phyloP scores from a whole-genome alignment of 148 eudicot species.

The Polygonum maritimum region DNA sequence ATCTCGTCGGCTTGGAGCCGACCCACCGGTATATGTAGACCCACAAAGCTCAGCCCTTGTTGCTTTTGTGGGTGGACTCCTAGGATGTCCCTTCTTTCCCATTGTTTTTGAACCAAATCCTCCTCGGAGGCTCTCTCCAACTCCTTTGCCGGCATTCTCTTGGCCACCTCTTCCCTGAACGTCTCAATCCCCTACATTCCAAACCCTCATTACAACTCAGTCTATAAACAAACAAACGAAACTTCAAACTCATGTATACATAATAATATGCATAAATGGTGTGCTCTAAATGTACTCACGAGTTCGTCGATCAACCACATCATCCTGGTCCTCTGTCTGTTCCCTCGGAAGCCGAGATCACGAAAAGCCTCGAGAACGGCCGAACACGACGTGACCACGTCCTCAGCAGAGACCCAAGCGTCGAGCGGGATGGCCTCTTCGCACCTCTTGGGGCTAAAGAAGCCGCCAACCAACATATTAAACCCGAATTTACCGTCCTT shows the following conservation, averaged over 20 bases:
- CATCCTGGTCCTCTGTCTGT: constrained; percentile 88
- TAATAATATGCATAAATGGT: not conserved
- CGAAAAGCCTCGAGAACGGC: constrained; percentile 88
- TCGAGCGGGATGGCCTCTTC: constrained; percentile 92
- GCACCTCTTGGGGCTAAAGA: constrained; percentile 87
- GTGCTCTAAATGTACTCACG: constrained; percentile 30
- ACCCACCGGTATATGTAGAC: constrained; percentile 87
- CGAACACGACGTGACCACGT: constrained; percentile 52
- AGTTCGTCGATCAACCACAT: constrained; percentile 99
- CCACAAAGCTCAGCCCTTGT: constrained; percentile 76
- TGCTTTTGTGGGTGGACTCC: constrained; percentile 95
- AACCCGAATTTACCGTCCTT: constrained; percentile 78
- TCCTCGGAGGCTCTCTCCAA: constrained; percentile 71
- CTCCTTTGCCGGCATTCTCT: constrained; percentile 70
- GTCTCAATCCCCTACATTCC: constrained; percentile 70
- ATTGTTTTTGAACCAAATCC: constrained; percentile 50
- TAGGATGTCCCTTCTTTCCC: constrained; percentile 84
- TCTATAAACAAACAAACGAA: not conserved
- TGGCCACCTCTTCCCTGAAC: constrained; percentile 78
- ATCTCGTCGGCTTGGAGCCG: constrained; percentile 89
- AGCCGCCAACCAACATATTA: constrained; percentile 86
- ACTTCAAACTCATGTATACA: too few relatives aligned
- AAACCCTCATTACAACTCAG: not conserved
- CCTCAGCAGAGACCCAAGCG: constrained; percentile 91
- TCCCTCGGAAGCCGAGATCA: constrained; percentile 90